phyloP scores from a whole-genome alignment of 192 early-diverging fungal species.

The Coemansia brasiliensis region DNA sequence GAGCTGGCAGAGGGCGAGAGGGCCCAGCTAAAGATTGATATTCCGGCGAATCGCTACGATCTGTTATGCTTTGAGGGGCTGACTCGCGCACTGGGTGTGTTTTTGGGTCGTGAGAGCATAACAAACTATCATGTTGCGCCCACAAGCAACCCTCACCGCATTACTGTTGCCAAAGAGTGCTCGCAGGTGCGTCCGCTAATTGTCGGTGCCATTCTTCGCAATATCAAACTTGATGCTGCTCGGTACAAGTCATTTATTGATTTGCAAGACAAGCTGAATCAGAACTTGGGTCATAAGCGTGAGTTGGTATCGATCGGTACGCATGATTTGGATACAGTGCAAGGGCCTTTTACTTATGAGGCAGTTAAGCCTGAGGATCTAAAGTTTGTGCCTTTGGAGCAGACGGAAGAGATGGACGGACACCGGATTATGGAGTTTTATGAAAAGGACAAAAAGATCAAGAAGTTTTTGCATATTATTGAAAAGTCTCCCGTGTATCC shows the following conservation, averaged over 20 bases:
- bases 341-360: conserved; percentile 95
- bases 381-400: conserved; percentile 89
- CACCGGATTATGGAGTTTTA: conserved; percentile 90
- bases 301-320: conserved; percentile 96
- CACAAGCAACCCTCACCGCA: conserved; percentile 29
- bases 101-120: conserved; percentile 64
- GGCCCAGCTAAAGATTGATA: conserved; percentile 91
- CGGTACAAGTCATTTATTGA: conserved; percentile 96
- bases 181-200: conserved; percentile 78
- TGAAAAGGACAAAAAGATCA: conserved; percentile 80
- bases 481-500: conserved; percentile 87
- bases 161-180: conserved; percentile 62
- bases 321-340: conserved; percentile 93
- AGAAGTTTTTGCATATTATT: conserved; percentile 92
- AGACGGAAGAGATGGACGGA: conserved; percentile 83
- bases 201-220: conserved; percentile 88
- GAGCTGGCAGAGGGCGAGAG: conserved; percentile 58
- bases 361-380: conserved; percentile 88
- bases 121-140: conserved; percentile 31
- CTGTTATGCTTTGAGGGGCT: conserved; percentile 97
- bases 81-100: conserved; percentile 82
- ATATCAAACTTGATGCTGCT: conserved; percentile 77
- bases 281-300: conserved; percentile 94
- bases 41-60: conserved; percentile 98
- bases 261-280: conserved; percentile 97